Conservation (phyloP, 139 green algal genomes). For the Tetraselmis chui region DNA sequence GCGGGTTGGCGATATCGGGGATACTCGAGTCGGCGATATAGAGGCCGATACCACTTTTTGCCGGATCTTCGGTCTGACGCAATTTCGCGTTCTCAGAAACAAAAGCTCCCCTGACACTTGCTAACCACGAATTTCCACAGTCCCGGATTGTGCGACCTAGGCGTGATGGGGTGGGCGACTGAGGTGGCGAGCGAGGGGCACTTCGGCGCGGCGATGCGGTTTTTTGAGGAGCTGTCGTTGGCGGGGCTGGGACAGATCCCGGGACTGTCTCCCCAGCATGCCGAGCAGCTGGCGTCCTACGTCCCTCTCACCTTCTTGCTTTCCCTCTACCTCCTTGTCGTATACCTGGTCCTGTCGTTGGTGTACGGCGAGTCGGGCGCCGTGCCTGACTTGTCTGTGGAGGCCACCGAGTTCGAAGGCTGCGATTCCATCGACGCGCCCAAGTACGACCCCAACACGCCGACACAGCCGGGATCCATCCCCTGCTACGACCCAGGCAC, state of each 20-base stretch:
- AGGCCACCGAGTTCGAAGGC: constrained; percentile 15
- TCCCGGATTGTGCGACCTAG: no score
- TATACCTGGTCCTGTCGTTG: neutral
- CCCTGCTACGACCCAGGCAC: constrained; percentile 82
- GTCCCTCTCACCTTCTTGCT: neutral
- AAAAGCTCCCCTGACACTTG: no score
- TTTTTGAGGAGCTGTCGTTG: neutral
- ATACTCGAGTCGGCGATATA: no score
- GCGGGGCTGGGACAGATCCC: neutral
- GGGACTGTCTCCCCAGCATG: neutral
- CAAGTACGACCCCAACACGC: constrained; percentile 38
- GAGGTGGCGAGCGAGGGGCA: no score
- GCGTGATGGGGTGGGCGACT: no score
- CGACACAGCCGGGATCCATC: constrained; percentile 37
- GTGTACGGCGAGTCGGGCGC: neutral
- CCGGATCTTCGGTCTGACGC: no score
- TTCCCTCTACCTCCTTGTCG: neutral
- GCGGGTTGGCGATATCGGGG: no score
- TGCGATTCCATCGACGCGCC: constrained; percentile 21
- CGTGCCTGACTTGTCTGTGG: neutral
- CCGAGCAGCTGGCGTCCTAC: neutral
- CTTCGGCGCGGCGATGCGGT: no score
- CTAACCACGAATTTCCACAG: no score
- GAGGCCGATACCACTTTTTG: no score
- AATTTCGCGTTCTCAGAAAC: no score